These are phyloP conservation scores for Pezicula rhizophila DNA, from an alignment of 2,329 filamentous ascomycete species.

Conservation along the genomic window DNA sequence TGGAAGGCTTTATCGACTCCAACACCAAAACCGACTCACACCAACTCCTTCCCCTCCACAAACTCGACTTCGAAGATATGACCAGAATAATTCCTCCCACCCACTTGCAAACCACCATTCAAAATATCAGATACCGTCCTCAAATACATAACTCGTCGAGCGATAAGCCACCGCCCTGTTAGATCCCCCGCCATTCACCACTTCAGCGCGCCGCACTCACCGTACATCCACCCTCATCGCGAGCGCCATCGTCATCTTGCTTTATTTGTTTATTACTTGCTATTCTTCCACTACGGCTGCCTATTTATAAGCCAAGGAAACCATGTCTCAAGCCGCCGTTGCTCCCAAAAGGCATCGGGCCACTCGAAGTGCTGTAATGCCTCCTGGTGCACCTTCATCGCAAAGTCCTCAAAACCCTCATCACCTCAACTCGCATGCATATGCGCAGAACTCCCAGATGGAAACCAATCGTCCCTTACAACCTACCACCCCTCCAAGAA, in stretches of 20 bases:
- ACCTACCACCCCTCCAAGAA: constrained; percentile 27
- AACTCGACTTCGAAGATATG: constrained; percentile 15
- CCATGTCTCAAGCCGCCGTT: constrained; percentile 37
- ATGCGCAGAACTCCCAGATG: constrained; percentile 28
- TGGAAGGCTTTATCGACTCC: constrained; percentile 1
- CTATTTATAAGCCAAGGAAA: constrained; percentile 42
- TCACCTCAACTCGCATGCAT: constrained; percentile 34
- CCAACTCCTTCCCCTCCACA: constrained; percentile 4
- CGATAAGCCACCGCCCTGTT: constrained; percentile 17
- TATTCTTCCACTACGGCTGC: constrained; percentile 19
- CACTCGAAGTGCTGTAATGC: constrained; percentile 20
- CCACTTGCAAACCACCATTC: constrained; percentile 11
- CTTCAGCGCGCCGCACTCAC: constrained; percentile 1
- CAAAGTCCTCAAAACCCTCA: constrained; percentile 37
- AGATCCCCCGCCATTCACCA: constrained; percentile 1
- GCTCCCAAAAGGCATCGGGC: constrained; percentile 30
- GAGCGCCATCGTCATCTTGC: constrained; percentile 2
- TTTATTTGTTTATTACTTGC: constrained; percentile 13
- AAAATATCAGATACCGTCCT: constrained; percentile 10
- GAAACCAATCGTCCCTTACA: constrained; percentile 17
- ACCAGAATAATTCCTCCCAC: constrained; percentile 16
- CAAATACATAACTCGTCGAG: constrained; percentile 11
- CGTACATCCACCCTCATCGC: constrained; percentile 3
- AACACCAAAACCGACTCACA: constrained; percentile 4
- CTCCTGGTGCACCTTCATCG: constrained; percentile 17